Conservation (phyloP, 805 yeast species). For the Starmerella khaoyaiensis region DNA sequence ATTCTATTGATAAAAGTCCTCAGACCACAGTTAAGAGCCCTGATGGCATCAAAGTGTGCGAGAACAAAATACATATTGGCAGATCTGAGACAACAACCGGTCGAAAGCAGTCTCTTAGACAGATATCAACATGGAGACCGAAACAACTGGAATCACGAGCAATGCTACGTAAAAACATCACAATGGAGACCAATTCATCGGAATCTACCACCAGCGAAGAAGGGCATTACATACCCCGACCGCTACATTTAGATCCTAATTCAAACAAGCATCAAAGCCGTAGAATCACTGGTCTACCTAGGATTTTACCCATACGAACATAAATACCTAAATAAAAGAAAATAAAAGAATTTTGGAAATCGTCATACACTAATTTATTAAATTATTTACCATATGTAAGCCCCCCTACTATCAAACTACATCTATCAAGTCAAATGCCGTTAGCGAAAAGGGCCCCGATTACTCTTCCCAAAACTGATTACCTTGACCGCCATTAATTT, state of each 20-base stretch:
- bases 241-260: too few relatives aligned
- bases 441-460: slow-evolving; percentile 24
- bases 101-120: background rate
- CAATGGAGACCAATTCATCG: too few relatives aligned
- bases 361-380: background rate
- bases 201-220: too few relatives aligned
- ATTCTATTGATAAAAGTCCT: too few relatives aligned
- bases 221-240: too few relatives aligned
- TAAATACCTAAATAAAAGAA: background rate
- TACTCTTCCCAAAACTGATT: slow-evolving; percentile 14
- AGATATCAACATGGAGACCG: slow-evolving; percentile 6
- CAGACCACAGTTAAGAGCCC: too few relatives aligned
- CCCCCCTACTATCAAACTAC: slow-evolving; percentile 27
- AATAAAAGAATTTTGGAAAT: background rate
- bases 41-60: too few relatives aligned
- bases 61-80: too few relatives aligned
- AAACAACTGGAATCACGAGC: slow-evolving; percentile 6
- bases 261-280: too few relatives aligned
- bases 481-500: background rate
- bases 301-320: background rate
- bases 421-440: slow-evolving; percentile 22
- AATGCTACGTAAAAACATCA: background rate
- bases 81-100: too few relatives aligned
- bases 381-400: slow-evolving; percentile 11
- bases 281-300: slow-evolving; percentile 5